These are phyloP conservation scores for Sporothrix protearum DNA, from an alignment of 2,329 filamentous ascomycete genomes.

Conservation along the genomic window DNA sequence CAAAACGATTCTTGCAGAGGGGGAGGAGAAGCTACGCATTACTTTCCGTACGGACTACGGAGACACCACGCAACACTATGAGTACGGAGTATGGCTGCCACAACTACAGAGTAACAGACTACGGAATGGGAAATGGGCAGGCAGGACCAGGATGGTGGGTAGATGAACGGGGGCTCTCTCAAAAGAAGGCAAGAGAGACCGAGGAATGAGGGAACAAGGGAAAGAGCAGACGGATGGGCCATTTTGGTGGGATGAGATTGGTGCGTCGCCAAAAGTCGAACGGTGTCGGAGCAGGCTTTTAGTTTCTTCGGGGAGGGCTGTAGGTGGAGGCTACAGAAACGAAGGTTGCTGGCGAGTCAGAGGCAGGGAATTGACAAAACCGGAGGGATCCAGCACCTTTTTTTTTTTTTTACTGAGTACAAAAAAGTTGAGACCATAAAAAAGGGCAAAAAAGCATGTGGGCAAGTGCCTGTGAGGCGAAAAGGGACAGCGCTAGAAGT, in stretches of 20 bases:
- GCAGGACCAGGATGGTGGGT: slow-evolving; percentile 6
- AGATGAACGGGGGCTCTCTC: slow-evolving; percentile 15
- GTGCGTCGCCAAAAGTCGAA: slow-evolving; percentile 20
- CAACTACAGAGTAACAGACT: neutral
- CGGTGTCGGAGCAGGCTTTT: slow-evolving; percentile 28
- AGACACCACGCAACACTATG: neutral
- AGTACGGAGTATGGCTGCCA: no score
- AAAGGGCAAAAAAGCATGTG: slow-evolving; percentile 23
- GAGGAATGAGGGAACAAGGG: slow-evolving; percentile 1
- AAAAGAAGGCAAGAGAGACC: neutral
- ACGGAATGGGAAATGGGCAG: slow-evolving; percentile 1
- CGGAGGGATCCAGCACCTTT: neutral
- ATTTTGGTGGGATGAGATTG: slow-evolving; percentile 23
- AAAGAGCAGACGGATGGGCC: slow-evolving; percentile 9
- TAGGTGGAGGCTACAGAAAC: slow-evolving; percentile 18
- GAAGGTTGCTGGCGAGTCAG: slow-evolving; percentile 28
- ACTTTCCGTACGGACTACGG: neutral
- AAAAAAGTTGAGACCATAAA: neutral
- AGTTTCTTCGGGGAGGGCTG: neutral
- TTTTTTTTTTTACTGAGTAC: neutral
- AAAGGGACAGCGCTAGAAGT: slow-evolving; percentile 18
- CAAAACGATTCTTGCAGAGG: neutral
- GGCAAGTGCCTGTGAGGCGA: slow-evolving; percentile 24
- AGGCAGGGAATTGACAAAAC: slow-evolving; percentile 30
- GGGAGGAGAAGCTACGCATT: neutral